phyloP scores from a whole-genome alignment of 345 rosid species.

The Hibiscus mutabilis region DNA sequence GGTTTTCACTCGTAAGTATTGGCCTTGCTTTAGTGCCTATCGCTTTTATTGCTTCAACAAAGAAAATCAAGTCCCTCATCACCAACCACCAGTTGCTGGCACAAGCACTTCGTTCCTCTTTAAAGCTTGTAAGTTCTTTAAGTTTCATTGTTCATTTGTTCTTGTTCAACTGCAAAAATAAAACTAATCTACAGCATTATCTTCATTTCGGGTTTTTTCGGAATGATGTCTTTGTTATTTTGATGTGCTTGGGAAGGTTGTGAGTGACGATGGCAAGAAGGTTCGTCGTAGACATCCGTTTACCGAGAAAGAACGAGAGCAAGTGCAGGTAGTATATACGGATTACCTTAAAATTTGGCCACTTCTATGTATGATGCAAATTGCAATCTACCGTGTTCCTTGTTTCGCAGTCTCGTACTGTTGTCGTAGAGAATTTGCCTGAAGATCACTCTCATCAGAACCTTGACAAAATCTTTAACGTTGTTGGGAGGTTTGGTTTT shows the following conservation, averaged over 20 bases:
- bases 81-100: slow-evolving; percentile 54
- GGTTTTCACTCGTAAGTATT: background rate
- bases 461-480: slow-evolving; percentile 76
- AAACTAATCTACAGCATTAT: background rate
- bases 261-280: slow-evolving; percentile 70
- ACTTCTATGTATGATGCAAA: background rate
- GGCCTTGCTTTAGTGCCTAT: slow-evolving; percentile 47
- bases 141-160: background rate
- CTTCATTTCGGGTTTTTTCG: background rate
- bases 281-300: slow-evolving; percentile 67
- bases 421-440: slow-evolving; percentile 90
- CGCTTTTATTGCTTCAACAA: slow-evolving; percentile 67
- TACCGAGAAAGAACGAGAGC: slow-evolving; percentile 75
- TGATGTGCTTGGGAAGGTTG: slow-evolving; percentile 39
- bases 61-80: slow-evolving; percentile 77
- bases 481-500: slow-evolving; percentile 59
- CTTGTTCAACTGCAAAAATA: background rate
- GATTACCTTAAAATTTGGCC: background rate
- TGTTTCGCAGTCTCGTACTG: slow-evolving; percentile 59
- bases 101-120: slow-evolving; percentile 69
- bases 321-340: slow-evolving; percentile 44
- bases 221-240: background rate
- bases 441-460: slow-evolving; percentile 97
- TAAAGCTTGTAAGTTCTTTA: slow-evolving; percentile 62
- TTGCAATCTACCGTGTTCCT: background rate